These are phyloP conservation scores for Verticillium nonalfalfae DNA, from an alignment of 2,329 filamentous ascomycete genomes.

Conservation along the genomic window DNA sequence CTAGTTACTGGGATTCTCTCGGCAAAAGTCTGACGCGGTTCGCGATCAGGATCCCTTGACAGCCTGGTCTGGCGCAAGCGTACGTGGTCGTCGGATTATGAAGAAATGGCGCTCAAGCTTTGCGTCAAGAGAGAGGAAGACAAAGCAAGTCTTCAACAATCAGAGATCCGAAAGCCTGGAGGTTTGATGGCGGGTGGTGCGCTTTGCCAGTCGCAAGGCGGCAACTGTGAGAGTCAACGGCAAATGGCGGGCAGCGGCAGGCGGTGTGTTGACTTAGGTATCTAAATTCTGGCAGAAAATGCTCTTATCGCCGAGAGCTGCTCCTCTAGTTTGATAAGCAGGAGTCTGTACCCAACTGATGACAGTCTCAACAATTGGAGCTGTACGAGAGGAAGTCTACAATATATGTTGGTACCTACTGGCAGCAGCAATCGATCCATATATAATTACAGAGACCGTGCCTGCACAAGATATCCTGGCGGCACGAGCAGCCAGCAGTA, in stretches of 20 bases:
- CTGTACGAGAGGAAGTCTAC: no score
- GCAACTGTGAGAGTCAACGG: neutral
- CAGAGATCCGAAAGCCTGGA: neutral
- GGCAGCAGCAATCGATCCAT: no score
- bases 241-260: conserved; percentile 8
- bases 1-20: neutral
- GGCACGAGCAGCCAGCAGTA: no score
- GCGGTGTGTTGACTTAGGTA: neutral
- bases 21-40: neutral
- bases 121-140: neutral
- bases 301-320: neutral
- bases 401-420: no score
- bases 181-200: neutral
- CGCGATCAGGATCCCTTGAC: neutral
- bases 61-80: neutral
- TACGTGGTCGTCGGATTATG: neutral
- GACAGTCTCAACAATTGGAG: no score
- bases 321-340: no score
- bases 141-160: neutral
- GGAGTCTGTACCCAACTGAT: no score
- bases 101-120: neutral
- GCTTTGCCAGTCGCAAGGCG: neutral
- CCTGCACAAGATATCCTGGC: no score
- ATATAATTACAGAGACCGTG: no score
- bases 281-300: neutral